A percentile compares a stretch with the other conserved stretches of the same genome.
These are phyloP conservation scores for Sphagnum fallax DNA, from an alignment of 228 moss, liverwort and hornwort species.

Conservation along the genomic window DNA sequence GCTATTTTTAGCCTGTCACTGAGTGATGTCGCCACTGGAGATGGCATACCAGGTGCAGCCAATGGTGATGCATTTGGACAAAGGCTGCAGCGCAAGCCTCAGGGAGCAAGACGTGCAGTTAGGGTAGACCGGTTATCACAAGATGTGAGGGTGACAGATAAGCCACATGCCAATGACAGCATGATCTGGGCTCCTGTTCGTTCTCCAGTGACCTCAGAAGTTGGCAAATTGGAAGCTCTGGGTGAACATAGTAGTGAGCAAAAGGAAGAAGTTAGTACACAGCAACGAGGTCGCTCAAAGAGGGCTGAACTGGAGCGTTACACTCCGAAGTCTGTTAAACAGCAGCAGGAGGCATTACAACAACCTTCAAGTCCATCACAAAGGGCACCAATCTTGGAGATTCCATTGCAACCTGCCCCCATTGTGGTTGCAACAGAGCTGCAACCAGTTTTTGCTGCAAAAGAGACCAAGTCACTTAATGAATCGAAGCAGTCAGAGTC, in stretches of 20 bases:
- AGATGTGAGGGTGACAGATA: conserved; percentile 74
- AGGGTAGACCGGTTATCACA: conserved; percentile 55
- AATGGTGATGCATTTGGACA: conserved; percentile 64
- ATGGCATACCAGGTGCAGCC: conserved; percentile 50
- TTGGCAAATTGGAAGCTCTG: conserved; percentile 22
- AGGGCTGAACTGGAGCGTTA: conserved; percentile 97
- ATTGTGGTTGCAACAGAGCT: background rate
- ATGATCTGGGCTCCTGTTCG: conserved; percentile 97
- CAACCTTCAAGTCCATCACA: conserved; percentile 14
- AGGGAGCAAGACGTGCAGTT: conserved; percentile 40
- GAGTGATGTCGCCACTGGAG: conserved; percentile 44
- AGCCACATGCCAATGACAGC: conserved; percentile 61
- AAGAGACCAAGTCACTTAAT: conserved; percentile 27
- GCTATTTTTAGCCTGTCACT: conserved; percentile 21
- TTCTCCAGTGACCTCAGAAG: conserved; percentile 33
- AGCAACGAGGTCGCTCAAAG: conserved; percentile 65
- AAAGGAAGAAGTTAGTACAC: conserved; percentile 65
- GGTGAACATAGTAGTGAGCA: conserved; percentile 10
- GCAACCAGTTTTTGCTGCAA: background rate
- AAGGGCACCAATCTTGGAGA: conserved; percentile 3
- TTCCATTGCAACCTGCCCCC: background rate
- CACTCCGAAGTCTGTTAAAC: conserved; percentile 83
- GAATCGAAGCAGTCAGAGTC: conserved; percentile 45
- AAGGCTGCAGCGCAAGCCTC: conserved; percentile 64
- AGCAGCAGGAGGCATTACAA: conserved; percentile 51